Conservation (phyloP, 768 basidiomycete genomes). For the Naganishia friedmannii region DNA sequence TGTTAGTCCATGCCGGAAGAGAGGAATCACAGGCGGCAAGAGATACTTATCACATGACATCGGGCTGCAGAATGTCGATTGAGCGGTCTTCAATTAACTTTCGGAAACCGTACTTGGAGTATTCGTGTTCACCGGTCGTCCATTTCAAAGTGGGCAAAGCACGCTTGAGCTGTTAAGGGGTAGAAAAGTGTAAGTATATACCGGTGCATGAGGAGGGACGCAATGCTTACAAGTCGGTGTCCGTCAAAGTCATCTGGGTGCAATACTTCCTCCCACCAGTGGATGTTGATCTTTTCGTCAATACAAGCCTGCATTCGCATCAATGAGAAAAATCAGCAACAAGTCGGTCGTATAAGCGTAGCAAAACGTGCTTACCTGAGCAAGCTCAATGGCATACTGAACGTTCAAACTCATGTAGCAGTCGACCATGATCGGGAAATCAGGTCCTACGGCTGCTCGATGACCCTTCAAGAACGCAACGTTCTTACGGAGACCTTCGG, state of each 20-base stretch:
- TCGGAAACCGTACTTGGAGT: slow-evolving; percentile 52
- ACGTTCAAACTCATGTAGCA: slow-evolving; percentile 51
- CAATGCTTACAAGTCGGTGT: slow-evolving; percentile 34
- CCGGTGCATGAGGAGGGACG: background rate
- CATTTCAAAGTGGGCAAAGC: slow-evolving; percentile 51
- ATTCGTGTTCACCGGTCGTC: slow-evolving; percentile 55
- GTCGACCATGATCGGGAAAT: slow-evolving; percentile 54
- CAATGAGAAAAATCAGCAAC: background rate
- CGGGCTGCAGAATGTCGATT: slow-evolving; percentile 54
- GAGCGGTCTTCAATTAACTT: slow-evolving; percentile 53
- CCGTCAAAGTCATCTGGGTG: slow-evolving; percentile 54
- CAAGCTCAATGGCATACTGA: slow-evolving; percentile 51
- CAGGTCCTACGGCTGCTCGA: slow-evolving; percentile 49
- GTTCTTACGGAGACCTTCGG: slow-evolving; percentile 52
- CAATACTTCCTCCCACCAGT: slow-evolving; percentile 54
- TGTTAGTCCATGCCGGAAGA: slow-evolving; percentile 8
- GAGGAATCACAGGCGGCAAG: background rate
- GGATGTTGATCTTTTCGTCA: slow-evolving; percentile 52
- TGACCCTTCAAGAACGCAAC: slow-evolving; percentile 50
- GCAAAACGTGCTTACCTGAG: slow-evolving; percentile 38
- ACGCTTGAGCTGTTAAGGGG: slow-evolving; percentile 44
- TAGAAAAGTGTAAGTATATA: slow-evolving; percentile 9
- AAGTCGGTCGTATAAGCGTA: background rate
- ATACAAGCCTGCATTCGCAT: slow-evolving; percentile 35
- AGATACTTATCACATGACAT: slow-evolving; percentile 50